Evolutionary conservation across 495 filamentous ascomycete species (phyloP), one percentile per base, ranked within the genome.

Genomic region (Penicillium odoratum): DNA sequence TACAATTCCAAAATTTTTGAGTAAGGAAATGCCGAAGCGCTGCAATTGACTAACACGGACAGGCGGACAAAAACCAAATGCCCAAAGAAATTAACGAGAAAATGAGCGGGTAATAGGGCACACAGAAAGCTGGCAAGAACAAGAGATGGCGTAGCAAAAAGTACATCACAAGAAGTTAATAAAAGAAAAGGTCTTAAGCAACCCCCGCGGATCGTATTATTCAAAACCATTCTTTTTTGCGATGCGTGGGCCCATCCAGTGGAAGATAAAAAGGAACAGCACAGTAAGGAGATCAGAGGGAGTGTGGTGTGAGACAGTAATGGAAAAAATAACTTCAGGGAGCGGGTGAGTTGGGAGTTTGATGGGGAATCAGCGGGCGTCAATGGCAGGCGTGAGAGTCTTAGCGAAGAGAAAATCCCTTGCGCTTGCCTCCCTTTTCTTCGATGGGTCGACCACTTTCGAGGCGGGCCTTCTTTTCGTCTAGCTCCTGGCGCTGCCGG

Each of bases 321-420:
- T 56, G 66, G 74, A 74, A 66, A 69, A 68, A 72, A 63, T 63
- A 67, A 43, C 26, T 36, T 53, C 34, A 45, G 42, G 26, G 42
- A 58, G 51, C 61, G 67, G 69, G 68, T 58, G 67, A 73, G 64
- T 59, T 55, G 54, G 57, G 56, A 48, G 58, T 67, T 63, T 63
- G 65, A 68, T 60, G 62, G 58, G 65, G 61, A 66, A 67, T 69
- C 65, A 60, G 62, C 60, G 63, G 66, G 67, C 67, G 57, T 60
- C 61, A 71, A 62, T 61, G 58, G 59, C 64, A 56, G 53, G 58
- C 57, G 21, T 42, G 36, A 59, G 53, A 36, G 33, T 57, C 53
- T 74, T 92, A 95, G 78, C 93, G 93, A 64, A 98, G 87, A 49
- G 94, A 98, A 83, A 98, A 98, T 46, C 94, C 94, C 89, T 98